Evolutionary conservation across 805 yeast species (phyloP).

Genomic region (Lipomyces chichibuensis): DNA sequence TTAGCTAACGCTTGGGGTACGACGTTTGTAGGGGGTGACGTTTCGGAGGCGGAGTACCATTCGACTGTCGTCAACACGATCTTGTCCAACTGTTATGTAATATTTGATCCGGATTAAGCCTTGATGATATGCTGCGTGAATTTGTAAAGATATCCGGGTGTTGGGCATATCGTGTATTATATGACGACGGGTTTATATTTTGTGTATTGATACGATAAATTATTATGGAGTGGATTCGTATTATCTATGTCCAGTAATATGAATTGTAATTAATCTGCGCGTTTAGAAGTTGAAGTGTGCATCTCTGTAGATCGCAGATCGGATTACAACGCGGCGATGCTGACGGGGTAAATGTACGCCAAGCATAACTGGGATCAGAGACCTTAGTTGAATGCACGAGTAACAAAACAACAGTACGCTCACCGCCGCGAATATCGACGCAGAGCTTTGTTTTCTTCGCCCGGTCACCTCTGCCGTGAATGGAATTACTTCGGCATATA

Average conservation of each 20-base stretch:
- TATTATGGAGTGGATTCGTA: not conserved
- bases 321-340: too few relatives aligned
- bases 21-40: conserved; percentile 68
- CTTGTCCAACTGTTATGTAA: conserved; percentile 79
- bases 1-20: conserved; percentile 96
- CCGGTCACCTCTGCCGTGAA: not conserved
- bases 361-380: too few relatives aligned
- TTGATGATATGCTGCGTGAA: not conserved
- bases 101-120: conserved; percentile 60
- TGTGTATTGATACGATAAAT: not conserved
- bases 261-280: not conserved
- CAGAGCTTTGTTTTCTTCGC: not conserved
- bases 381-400: not conserved
- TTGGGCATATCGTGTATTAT: not conserved
- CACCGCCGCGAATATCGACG: not conserved
- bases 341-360: too few relatives aligned
- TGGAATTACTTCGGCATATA: not conserved
- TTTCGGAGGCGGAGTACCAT: conserved; percentile 71
- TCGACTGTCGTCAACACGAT: conserved; percentile 82
- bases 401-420: not conserved
- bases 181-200: not conserved
- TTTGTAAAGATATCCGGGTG: not conserved
- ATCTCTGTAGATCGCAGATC: too few relatives aligned
- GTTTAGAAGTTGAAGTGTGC: too few relatives aligned
- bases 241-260: not conserved